phyloP scores from a whole-genome alignment of 768 basidiomycete species.

The Lactarius sp. region DNA sequence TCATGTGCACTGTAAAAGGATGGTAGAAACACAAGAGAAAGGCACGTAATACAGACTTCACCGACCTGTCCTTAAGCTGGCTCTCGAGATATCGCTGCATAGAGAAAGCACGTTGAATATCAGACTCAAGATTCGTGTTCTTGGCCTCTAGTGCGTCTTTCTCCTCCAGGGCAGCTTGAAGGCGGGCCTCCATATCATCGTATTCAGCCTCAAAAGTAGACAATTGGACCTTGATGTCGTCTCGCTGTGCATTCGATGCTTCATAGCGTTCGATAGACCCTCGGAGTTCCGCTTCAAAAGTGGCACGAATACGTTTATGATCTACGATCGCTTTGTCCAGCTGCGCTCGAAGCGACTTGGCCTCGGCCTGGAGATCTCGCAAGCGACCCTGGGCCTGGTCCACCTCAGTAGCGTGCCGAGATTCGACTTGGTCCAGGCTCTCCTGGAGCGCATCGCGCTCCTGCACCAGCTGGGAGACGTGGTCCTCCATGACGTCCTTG shows the following conservation, averaged over 20 bases:
- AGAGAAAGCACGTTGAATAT: slow-evolving; percentile 59
- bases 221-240: slow-evolving; percentile 30
- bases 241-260: neutral
- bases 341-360: slow-evolving; percentile 11
- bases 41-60: neutral
- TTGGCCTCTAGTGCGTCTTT: slow-evolving; percentile 48
- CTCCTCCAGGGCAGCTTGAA: slow-evolving; percentile 44
- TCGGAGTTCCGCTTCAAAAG: slow-evolving; percentile 26
- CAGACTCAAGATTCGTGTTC: slow-evolving; percentile 56
- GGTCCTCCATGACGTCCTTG: slow-evolving; percentile 2
- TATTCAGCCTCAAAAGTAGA: slow-evolving; percentile 38
- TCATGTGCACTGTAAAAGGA: slow-evolving; percentile 44
- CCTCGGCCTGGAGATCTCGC: slow-evolving; percentile 12
- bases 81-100: slow-evolving; percentile 57
- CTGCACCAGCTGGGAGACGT: slow-evolving; percentile 17
- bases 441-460: slow-evolving; percentile 33
- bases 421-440: slow-evolving; percentile 27
- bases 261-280: slow-evolving; percentile 13
- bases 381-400: slow-evolving; percentile 21
- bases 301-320: slow-evolving; percentile 4
- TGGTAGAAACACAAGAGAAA: slow-evolving; percentile 1
- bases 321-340: slow-evolving; percentile 18
- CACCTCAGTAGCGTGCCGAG: slow-evolving; percentile 25
- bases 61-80: slow-evolving; percentile 59
- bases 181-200: slow-evolving; percentile 36